These are phyloP conservation scores for Rhododendron kiyosumense DNA, from an alignment of 148 eudicot genomes.

Conservation along the genomic window DNA sequence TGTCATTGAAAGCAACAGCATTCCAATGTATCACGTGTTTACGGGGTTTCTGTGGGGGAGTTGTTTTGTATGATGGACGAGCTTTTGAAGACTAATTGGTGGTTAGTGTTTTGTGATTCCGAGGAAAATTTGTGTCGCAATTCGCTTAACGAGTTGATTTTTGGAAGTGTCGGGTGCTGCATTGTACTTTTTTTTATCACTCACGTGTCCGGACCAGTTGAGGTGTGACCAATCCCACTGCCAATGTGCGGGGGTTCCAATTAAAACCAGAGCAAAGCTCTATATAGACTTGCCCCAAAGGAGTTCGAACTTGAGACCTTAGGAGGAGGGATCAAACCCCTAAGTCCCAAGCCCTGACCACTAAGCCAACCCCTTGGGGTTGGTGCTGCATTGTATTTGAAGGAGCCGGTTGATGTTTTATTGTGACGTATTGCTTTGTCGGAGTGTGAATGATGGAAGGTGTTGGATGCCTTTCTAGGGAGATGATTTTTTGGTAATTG, in stretches of 20 bases:
- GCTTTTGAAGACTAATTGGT: neutral
- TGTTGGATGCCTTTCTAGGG: neutral
- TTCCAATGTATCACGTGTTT: neutral
- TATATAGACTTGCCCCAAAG: neutral
- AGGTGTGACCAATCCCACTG: neutral
- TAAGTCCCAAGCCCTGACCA: no score
- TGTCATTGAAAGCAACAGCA: neutral
- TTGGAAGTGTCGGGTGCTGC: neutral
- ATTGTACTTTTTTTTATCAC: neutral
- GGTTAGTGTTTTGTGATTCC: neutral
- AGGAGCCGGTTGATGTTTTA: neutral
- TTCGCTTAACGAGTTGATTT: neutral
- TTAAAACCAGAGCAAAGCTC: neutral
- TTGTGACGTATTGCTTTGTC: neutral
- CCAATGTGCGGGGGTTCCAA: neutral
- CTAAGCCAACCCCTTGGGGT: no score
- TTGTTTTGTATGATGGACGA: neutral
- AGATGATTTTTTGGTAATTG: neutral
- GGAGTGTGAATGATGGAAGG: neutral
- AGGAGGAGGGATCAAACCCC: neutral
- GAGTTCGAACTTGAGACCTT: neutral
- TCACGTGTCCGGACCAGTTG: neutral
- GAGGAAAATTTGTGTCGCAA: neutral
- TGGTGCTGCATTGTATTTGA: neutral
- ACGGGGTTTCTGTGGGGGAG: neutral